phyloP scores from a whole-genome alignment of 116 monocot species.

The Iris pallida region DNA sequence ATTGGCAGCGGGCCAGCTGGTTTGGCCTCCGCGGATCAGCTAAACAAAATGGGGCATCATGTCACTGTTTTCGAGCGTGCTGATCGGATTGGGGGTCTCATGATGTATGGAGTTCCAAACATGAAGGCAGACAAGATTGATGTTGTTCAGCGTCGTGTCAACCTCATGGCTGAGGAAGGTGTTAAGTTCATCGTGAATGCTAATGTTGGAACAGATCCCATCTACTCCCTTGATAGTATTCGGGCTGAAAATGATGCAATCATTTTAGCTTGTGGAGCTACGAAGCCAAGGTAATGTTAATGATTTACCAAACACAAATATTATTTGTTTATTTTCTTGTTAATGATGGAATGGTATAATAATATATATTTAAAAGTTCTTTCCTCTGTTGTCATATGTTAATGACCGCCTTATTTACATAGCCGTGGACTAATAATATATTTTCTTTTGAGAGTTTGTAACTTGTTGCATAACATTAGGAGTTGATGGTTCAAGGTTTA shows the following conservation, averaged over 20 bases:
- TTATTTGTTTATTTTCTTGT: too few species aligned
- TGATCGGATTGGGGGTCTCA: constrained; percentile 94
- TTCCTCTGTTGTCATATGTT: too few species aligned
- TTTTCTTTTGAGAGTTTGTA: too few species aligned
- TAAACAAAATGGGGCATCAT: constrained; percentile 94
- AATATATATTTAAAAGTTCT: too few species aligned
- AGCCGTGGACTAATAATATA: too few species aligned
- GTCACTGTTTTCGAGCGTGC: constrained; percentile 96
- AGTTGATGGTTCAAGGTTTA: too few species aligned
- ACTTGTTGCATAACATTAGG: too few species aligned
- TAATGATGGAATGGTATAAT: too few species aligned
- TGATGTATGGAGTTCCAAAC: constrained; percentile 99
- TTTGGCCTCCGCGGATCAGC: constrained; percentile 92
- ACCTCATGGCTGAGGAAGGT: constrained; percentile 90
- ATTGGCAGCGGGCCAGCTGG: constrained; percentile 97
- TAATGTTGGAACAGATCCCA: constrained; percentile 75
- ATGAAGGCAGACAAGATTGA: constrained; percentile 95
- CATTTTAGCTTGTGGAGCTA: constrained; percentile 90
- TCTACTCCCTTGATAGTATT: constrained; percentile 53
- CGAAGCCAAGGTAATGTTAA: constrained; percentile 68
- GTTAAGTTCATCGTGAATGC: constrained; percentile 92
- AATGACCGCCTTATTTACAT: too few species aligned
- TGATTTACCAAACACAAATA: not conserved
- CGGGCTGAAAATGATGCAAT: constrained; percentile 73
- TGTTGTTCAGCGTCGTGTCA: constrained; percentile 88